Evolutionary conservation across 768 basidiomycete genomes (phyloP), one percentile per base, ranked within the genome.

Genomic region (Cytidiella melzeri): DNA sequence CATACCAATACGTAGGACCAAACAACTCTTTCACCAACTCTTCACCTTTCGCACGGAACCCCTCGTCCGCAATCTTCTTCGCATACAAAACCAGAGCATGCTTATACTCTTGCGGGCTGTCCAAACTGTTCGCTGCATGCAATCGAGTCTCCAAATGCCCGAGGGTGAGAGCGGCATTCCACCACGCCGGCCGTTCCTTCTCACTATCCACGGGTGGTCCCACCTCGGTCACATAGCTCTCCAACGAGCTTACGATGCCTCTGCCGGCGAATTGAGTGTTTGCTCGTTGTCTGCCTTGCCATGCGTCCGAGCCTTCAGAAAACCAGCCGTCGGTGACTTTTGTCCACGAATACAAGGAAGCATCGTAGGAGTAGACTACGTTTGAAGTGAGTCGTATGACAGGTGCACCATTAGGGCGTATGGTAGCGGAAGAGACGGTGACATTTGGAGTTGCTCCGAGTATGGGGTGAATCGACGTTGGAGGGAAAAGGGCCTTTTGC

Each of bases 11-110:
- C 34, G 93, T 70, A 0, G 93, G 94, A 13, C 94, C 93, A 57
- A 87, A 83, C 45, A 98, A 73, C 55, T 97, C 96, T 65, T 79
- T 85, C 43, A 95, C 78, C 48, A 99, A 66, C 64, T 98, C 95
- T 64, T 96, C 94, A 15, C 83, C 93, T 64, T 94, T 92, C 30
- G 72, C 85, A 53, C 79, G 73, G 64, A 92, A 92, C 0, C 87
- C 92, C 63, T 95, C 92, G 55, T 96, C 90, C 28, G 87, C 91
- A 37, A 98, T 72, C 68, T 80, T 83, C 71, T 79, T 87, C 30
- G 91, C 84, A 63, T 96, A 97, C 55, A 80, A 55, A 47, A 83
- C 55, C 56, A 97, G 61, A 47, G 79, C 80, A 58, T 82, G 77
- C 64, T 83, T 88, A 67, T 89, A 96, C 67, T 98, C 96, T 43